These are phyloP conservation scores for Colletotrichum echinochloae DNA, from an alignment of 2,329 filamentous ascomycete genomes.

Conservation along the genomic window DNA sequence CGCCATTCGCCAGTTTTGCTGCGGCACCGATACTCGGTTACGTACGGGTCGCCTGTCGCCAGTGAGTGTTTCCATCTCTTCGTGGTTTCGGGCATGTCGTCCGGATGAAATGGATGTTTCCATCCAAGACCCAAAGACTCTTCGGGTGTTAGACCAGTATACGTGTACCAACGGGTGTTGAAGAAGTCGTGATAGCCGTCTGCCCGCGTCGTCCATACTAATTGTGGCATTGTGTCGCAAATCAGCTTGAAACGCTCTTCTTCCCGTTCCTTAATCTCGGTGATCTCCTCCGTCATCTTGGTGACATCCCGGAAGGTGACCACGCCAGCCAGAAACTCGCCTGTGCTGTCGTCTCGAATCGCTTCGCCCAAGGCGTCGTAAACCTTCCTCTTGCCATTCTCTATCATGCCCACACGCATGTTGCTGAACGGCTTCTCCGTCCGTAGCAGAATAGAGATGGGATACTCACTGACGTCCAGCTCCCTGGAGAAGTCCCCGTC, in stretches of 20 bases:
- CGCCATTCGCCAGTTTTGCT: conserved; percentile 77
- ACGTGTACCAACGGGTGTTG: conserved; percentile 83
- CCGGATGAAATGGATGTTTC: conserved; percentile 75
- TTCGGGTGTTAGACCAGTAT: conserved; percentile 75
- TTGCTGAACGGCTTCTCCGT: conserved; percentile 70
- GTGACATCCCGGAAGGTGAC: conserved; percentile 81
- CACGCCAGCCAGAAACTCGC: conserved; percentile 79
- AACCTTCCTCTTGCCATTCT: conserved; percentile 63
- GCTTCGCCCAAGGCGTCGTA: conserved; percentile 77
- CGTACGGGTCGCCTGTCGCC: conserved; percentile 75
- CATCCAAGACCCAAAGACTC: conserved; percentile 73
- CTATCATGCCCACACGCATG: conserved; percentile 71
- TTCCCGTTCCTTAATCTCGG: conserved; percentile 75
- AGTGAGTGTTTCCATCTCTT: conserved; percentile 73
- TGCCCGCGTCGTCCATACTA: conserved; percentile 79
- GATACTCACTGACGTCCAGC: conserved; percentile 71
- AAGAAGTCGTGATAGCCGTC: conserved; percentile 79
- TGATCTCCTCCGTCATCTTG: conserved; percentile 75
- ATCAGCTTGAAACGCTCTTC: conserved; percentile 81
- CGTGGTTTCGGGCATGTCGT: conserved; percentile 70
- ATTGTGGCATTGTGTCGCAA: conserved; percentile 77
- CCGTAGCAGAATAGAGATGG: conserved; percentile 72
- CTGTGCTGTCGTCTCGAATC: conserved; percentile 73
- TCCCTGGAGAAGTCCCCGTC: conserved; percentile 73
- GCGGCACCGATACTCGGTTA: conserved; percentile 77